These are phyloP conservation scores for Eremomyces bilateralis DNA, from an alignment of 495 filamentous ascomycete genomes.

Conservation along the genomic window DNA sequence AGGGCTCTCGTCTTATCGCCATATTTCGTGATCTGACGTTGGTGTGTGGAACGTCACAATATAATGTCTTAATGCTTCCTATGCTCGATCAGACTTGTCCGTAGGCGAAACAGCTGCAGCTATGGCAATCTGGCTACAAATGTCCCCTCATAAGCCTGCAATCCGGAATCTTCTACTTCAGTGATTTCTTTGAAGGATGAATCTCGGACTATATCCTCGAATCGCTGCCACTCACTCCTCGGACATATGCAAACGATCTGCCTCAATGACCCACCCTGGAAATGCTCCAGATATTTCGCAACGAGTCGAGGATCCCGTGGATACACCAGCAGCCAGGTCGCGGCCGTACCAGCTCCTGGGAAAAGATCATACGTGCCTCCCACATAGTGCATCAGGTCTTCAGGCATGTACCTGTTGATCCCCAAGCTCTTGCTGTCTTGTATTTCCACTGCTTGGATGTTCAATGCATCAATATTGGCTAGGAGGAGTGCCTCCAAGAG, in stretches of 20 bases:
- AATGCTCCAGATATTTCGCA: constrained; percentile 21
- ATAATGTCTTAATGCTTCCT: too few species aligned
- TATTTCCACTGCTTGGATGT: constrained; percentile 27
- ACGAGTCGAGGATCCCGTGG: constrained; percentile 27
- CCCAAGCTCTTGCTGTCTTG: constrained; percentile 5
- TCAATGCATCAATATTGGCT: constrained; percentile 6
- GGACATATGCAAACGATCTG: constrained; percentile 31
- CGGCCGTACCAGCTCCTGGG: constrained; percentile 17
- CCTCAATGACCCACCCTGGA: constrained; percentile 12
- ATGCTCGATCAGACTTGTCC: too few species aligned
- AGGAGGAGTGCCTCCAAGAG: constrained; percentile 29
- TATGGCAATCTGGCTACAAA: too few species aligned
- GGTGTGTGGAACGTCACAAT: too few species aligned
- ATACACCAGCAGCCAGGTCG: constrained; percentile 33
- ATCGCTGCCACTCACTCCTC: constrained; percentile 25
- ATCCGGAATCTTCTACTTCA: too few species aligned
- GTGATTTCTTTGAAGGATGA: neutral
- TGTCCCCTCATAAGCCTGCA: too few species aligned
- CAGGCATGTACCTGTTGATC: constrained; percentile 26
- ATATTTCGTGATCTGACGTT: too few species aligned
- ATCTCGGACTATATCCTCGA: constrained; percentile 4
- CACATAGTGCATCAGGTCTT: constrained; percentile 22
- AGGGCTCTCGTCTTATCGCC: too few species aligned
- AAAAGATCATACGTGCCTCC: constrained; percentile 23
- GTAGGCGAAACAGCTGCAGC: too few species aligned